Evolutionary conservation across 2,329 filamentous ascomycete genomes (phyloP).

Genomic region (Stagonosporopsis chrysanthemi): DNA sequence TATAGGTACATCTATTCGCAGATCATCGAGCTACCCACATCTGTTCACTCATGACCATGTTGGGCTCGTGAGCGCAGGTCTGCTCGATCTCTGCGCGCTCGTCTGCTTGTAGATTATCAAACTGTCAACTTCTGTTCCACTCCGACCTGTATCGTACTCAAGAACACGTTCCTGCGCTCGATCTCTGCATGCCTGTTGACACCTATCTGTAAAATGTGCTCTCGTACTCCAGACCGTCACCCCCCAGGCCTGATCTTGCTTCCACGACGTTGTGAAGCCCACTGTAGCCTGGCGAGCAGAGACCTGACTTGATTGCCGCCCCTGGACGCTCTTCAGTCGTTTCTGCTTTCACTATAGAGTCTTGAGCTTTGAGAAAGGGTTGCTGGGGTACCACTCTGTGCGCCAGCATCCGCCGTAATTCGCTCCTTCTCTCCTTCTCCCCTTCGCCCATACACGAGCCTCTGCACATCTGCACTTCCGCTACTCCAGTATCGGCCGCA

Average conservation of each 20-base stretch:
- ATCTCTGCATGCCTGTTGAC: not conserved
- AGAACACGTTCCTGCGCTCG: too few species aligned
- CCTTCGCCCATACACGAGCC: not conserved
- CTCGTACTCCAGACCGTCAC: too few species aligned
- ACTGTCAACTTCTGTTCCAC: too few species aligned
- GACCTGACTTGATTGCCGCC: not conserved
- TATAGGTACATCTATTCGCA: too few species aligned
- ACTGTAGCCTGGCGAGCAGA: not conserved
- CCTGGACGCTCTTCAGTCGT: not conserved
- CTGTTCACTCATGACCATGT: too few species aligned
- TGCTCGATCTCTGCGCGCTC: not conserved
- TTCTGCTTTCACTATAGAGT: not conserved
- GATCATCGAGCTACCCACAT: too few species aligned
- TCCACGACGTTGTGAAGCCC: not conserved
- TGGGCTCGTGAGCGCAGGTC: not conserved
- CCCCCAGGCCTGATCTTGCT: not conserved
- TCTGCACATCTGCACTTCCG: not conserved
- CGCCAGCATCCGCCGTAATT: not conserved
- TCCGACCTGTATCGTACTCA: too few species aligned
- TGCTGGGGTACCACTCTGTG: not conserved
- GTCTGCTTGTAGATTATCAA: too few species aligned
- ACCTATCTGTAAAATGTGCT: not conserved
- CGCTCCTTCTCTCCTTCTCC: not conserved
- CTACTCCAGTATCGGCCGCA: not conserved
- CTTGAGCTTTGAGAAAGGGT: not conserved